Conservation (phyloP, 1,284 basidiomycete species). For the Rhodotorula sp. region DNA sequence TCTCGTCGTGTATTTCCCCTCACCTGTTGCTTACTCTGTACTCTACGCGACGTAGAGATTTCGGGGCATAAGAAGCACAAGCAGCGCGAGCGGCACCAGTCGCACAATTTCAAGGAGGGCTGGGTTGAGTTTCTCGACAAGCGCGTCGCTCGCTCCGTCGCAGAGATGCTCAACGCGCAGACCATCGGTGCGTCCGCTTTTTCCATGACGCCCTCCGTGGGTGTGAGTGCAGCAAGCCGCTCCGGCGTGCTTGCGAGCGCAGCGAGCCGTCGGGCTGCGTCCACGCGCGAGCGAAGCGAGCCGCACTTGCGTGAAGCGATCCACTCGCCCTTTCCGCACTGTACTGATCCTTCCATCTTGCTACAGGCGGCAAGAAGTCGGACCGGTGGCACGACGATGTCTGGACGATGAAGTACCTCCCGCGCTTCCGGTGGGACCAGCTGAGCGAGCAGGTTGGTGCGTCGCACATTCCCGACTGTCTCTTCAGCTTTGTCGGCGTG, state of each 20-base stretch:
- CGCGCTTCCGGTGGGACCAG: conserved; percentile 99
- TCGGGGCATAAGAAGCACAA: conserved; percentile 80
- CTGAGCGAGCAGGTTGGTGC: conserved; percentile 95
- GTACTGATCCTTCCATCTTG: background rate
- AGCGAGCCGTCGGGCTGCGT: too few relatives aligned
- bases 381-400: conserved; percentile 91
- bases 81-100: conserved; percentile 63
- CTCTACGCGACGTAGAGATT: background rate
- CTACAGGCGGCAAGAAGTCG: conserved; percentile 76
- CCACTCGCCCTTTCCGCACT: background rate
- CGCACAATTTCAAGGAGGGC: conserved; percentile 79
- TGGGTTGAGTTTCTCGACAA: conserved; percentile 99
- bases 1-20: background rate
- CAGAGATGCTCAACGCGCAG: conserved; percentile 93
- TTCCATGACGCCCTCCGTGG: background rate
- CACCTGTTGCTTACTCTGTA: background rate
- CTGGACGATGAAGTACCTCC: conserved; percentile 99
- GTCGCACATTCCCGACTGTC: conserved; percentile 49
- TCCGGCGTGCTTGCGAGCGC: background rate
- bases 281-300: too few relatives aligned
- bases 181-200: conserved; percentile 64
- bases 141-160: conserved; percentile 82
- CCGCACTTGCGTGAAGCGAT: too few relatives aligned
- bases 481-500: too few relatives aligned
- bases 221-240: background rate